Evolutionary conservation across 2,329 filamentous ascomycete species (phyloP), one percentile per base, ranked within the genome.

Genomic region (Cladosporium austrohemisphaericum): DNA sequence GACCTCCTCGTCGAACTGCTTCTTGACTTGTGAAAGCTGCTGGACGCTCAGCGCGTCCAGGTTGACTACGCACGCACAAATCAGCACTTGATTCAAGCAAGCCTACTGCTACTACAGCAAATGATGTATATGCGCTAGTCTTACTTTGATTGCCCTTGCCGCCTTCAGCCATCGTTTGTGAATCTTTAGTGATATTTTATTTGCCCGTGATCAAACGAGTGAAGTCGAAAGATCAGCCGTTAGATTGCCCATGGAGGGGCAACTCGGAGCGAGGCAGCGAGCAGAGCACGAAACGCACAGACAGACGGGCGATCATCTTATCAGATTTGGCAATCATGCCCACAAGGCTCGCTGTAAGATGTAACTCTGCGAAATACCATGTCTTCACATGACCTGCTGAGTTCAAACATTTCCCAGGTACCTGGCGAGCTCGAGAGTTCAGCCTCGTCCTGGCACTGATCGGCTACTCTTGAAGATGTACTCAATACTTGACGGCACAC

Each of bases 1-100:
- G 57, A 98, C 85, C 72, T 98, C 93, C 63, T 93, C 85, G 68
- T 95, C 92, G 58, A 98, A 85, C 69, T 96, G 92, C 69, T 93
- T 90, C 77, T 98, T 96, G 59, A 98, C 85, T 61, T 89, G 83
- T 59, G 83, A 85, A 58, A 98, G 86, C 72, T 96, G 92, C 58
- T 88, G 87, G 20, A 85, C 77, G 60, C 85, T 86, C 62, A 98
- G 85, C 53, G 80, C 83, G 61, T 85, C 82, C 62, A 98, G 76
- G 65, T 87, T 83, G 59, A 88, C 77, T 76, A 60, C 35, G 29
- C 6, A 28, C 14, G n/a, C 6, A 16, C 2, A 18, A 20, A 47
- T 47, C 44, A 47, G 44, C 33, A 32, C 44, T 18, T 38, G 44
- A 36, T 37, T 29, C 33, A 5, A 11, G 19, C n/a, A n/a, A 16